phyloP scores from a whole-genome alignment of 805 yeast species.

The Helenozyma rhizophorensis region DNA sequence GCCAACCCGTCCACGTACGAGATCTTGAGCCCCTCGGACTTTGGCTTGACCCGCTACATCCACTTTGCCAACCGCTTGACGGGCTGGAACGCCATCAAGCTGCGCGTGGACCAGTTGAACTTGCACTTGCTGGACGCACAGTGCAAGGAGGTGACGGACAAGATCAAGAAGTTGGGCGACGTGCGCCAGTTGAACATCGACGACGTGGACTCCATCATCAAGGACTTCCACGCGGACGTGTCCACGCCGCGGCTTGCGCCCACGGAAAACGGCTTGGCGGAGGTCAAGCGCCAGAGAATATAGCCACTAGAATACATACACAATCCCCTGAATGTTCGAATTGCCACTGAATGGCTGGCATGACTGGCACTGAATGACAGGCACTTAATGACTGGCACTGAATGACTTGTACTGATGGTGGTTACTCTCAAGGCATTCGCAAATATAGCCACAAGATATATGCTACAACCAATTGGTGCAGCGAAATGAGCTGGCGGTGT shows the following conservation, averaged over 20 bases:
- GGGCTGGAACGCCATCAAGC: slow-evolving; percentile 98
- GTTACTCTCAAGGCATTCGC: too few species aligned
- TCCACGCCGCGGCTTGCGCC: slow-evolving; percentile 43
- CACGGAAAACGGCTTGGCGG: not conserved
- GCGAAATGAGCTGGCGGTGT: too few species aligned
- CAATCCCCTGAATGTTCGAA: too few species aligned
- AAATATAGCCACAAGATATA: too few species aligned
- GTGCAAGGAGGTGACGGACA: slow-evolving; percentile 89
- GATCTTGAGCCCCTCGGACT: slow-evolving; percentile 89
- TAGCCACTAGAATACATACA: too few species aligned
- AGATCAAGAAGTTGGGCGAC: slow-evolving; percentile 92
- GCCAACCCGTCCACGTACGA: slow-evolving; percentile 99
- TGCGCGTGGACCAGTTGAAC: slow-evolving; percentile 96
- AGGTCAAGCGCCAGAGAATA: slow-evolving; percentile 4
- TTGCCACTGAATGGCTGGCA: too few species aligned
- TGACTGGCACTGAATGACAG: too few species aligned
- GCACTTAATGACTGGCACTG: too few species aligned
- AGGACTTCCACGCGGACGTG: slow-evolving; percentile 82
- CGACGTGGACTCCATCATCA: slow-evolving; percentile 95
- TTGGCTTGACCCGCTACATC: slow-evolving; percentile 92
- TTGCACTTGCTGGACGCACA: slow-evolving; percentile 86
- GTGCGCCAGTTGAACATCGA: slow-evolving; percentile 91
- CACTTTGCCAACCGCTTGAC: slow-evolving; percentile 97
- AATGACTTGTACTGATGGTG: too few species aligned
- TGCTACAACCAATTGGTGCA: too few species aligned